Base-by-base conservation (phyloP, 257 asterid species). In the Capsicum chinense region DNA sequence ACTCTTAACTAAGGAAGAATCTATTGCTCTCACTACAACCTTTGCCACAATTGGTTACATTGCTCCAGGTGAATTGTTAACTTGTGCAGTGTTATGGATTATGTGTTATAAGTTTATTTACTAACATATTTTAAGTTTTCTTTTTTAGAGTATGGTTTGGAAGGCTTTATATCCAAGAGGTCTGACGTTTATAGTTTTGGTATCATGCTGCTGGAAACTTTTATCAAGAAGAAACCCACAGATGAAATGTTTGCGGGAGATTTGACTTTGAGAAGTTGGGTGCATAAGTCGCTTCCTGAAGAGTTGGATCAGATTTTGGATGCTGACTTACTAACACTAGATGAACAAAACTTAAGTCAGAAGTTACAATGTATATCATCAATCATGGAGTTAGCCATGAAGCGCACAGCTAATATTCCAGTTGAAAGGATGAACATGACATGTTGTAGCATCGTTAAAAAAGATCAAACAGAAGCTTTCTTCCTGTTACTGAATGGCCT, bases 171-270 rank as follows among this genome's bases (percentile, higher is more conserved):
- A 9, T 83, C 90, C 0, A 85, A 79, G 6, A 83, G 13, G 2
- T 87, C 87, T 9, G 89, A 85, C 13, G 83, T 89, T 16, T 87
- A 89, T 33, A 87, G 91, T 26, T 89, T 58, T 11, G 89, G 90
- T 1, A 87, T 85, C 15, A 79, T 89, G 82, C 6, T 87, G 80
- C 84, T 89, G 86, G 90, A 87, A 85, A 85, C 83, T 7, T 89
- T 89, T 14, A 83, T 79, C 3, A 71, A 81, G 57, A 79, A 16
- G 21, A 87, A 80, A 57, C 89, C 90, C 4, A 79, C n/a, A 1
- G 83, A 86, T 26, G 42, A 66, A 57, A 64, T 16, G 10, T 87
- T 85, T 59, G 7, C 68, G 0, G 88, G 85, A 21, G 85, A 88
- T 19, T 42, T 87, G 2, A 83, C 13, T 85, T 83, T 87, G 47